Evolutionary conservation across 2,329 filamentous ascomycete species (phyloP).

Genomic region (Diaporthe helianthi): DNA sequence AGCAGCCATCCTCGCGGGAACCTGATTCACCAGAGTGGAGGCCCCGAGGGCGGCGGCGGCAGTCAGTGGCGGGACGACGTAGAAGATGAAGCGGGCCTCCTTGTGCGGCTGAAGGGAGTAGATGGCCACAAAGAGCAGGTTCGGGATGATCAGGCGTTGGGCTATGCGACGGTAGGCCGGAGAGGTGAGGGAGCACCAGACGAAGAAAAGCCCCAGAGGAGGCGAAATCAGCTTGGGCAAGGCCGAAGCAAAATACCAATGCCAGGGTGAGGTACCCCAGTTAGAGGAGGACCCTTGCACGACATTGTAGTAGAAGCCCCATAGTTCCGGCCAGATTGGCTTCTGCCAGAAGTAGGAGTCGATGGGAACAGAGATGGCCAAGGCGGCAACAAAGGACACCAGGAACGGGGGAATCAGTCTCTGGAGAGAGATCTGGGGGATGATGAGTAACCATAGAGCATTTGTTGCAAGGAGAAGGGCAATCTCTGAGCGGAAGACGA

Average conservation of each 20-base stretch:
- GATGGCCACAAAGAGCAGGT: constrained; percentile 73
- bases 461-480: constrained; percentile 79
- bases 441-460: constrained; percentile 68
- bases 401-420: constrained; percentile 71
- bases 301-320: constrained; percentile 90
- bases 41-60: constrained; percentile 78
- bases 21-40: constrained; percentile 66
- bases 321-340: constrained; percentile 87
- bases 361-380: constrained; percentile 73
- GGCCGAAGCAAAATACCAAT: constrained; percentile 84
- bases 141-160: constrained; percentile 66
- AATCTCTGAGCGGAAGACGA: constrained; percentile 89
- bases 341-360: constrained; percentile 96
- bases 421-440: constrained; percentile 58
- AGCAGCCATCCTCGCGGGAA: constrained; percentile 18
- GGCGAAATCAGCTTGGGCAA: constrained; percentile 86
- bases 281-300: constrained; percentile 80
- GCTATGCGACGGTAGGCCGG: constrained; percentile 53
- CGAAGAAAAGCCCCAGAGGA: constrained; percentile 68
- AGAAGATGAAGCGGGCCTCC: constrained; percentile 94
- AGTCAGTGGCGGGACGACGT: constrained; percentile 81
- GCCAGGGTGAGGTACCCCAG: constrained; percentile 87
- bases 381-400: constrained; percentile 68
- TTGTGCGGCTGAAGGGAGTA: constrained; percentile 95
- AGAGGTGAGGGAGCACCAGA: constrained; percentile 59